Base-by-base conservation (phyloP, 306 rosid genomes). In the Cucurbita ficifolia region DNA sequence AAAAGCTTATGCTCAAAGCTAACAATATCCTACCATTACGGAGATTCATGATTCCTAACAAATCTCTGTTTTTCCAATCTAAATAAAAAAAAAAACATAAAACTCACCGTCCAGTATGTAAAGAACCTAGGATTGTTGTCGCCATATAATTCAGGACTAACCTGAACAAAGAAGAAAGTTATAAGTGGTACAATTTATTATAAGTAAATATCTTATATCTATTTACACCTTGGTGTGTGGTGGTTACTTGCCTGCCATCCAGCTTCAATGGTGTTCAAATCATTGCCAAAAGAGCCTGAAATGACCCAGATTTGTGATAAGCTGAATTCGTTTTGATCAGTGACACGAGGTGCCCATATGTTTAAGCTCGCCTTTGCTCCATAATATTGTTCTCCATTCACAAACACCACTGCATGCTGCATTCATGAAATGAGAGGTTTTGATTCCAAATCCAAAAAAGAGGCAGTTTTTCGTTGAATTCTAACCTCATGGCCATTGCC, bases 381-480 rank as follows among this genome's bases (percentile, higher is more conserved):
- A 65, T 80, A 88, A 40, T 86, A 88, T 80, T 86, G 91, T 10
- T 89, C 88, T 72, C 99, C 97, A 81, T 81, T 89, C 58, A 95
- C 97, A 91, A 86, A 95, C 76, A 97, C 96, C 64, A 95, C 99
- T 52, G 99, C 99, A 85, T 95, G 99, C 99, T 91, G 92, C 0
- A 2, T 29, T 29, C 33, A 29, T 29, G 33, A 0, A 29, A 29
- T 2, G 33, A 29, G 2, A 29, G 33, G 33, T 29, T 29, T 29
- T 29, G 33, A 29, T 29, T 29, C 33, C 33, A 29, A 29, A 29
- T 29, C 33, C 33, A 29, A 29, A 29, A 29, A 29, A 29, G 33
- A 29, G 33, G 33, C 33, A 29, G 33, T 29, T 29, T 29, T 29
- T 29, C 33, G 2, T 29, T 29, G 35, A 45, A 68, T 13, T 52